These are phyloP conservation scores for Heracleum sosnowskyi DNA, from an alignment of 129 eudicot species.

Conservation along the genomic window DNA sequence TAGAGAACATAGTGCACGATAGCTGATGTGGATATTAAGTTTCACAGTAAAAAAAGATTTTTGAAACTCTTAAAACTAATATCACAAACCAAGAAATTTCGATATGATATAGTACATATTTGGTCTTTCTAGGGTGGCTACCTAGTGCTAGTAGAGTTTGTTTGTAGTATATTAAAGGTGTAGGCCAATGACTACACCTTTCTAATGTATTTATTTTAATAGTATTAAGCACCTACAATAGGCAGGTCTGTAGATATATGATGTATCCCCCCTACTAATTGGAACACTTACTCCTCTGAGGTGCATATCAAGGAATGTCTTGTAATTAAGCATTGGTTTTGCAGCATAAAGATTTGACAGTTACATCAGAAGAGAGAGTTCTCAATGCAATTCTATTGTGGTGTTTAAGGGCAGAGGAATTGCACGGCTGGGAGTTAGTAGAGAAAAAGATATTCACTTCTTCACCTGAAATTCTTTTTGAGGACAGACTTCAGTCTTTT, in stretches of 20 bases:
- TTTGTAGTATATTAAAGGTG: not conserved
- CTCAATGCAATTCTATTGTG: constrained; percentile 75
- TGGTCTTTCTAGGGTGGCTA: not conserved
- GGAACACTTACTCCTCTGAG: constrained; percentile 12
- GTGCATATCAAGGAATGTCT: constrained; percentile 32
- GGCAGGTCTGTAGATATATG: not conserved
- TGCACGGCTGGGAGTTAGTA: constrained; percentile 57
- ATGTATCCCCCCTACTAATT: not conserved
- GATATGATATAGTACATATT: not conserved
- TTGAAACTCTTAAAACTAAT: not conserved
- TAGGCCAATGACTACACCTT: not conserved
- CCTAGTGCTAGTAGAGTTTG: not conserved
- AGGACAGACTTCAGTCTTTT: constrained; percentile 45
- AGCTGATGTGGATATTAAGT: not conserved
- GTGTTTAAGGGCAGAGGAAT: constrained; percentile 65
- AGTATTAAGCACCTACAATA: not conserved
- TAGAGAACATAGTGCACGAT: not conserved
- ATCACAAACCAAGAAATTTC: not conserved
- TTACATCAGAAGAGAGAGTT: constrained; percentile 88
- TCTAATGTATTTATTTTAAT: not conserved
- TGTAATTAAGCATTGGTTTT: constrained; percentile 31
- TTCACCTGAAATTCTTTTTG: constrained; percentile 55
- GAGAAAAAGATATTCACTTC: constrained; percentile 41
- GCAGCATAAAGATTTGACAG: constrained; percentile 96
- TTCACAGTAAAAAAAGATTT: not conserved